A percentile compares a stretch with the other conserved stretches of the same genome.
These are phyloP conservation scores for Holtermannia corniformis DNA, from an alignment of 768 basidiomycete genomes.

Conservation along the genomic window DNA sequence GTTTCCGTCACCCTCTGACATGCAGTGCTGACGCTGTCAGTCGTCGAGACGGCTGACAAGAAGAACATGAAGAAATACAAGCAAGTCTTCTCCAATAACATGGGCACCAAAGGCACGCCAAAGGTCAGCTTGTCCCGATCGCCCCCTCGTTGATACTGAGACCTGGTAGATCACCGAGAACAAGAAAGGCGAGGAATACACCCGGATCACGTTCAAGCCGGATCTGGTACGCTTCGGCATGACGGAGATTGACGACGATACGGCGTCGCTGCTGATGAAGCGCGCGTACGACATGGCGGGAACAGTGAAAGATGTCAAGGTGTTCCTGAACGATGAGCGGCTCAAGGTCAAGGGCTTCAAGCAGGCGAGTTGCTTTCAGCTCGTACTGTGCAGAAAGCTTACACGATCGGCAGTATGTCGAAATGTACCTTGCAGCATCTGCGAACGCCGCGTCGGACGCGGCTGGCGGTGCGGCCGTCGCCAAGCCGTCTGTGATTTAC, in stretches of 20 bases:
- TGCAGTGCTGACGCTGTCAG: constrained; percentile 11
- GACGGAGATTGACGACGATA: constrained; percentile 78
- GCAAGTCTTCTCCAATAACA: constrained; percentile 89
- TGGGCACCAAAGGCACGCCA: constrained; percentile 73
- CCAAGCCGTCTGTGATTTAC: constrained; percentile 69
- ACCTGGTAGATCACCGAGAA: constrained; percentile 67
- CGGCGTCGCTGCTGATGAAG: constrained; percentile 73
- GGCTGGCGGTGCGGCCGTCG: constrained; percentile 67
- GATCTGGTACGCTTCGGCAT: constrained; percentile 89
- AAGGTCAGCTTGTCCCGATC: constrained; percentile 47
- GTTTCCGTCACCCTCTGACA: constrained; percentile 4
- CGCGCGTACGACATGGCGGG: constrained; percentile 97
- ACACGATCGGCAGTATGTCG: constrained; percentile 60
- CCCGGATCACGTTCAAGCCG: constrained; percentile 83
- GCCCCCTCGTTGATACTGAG: neutral
- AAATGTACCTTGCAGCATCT: constrained; percentile 76
- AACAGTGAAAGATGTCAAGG: constrained; percentile 86
- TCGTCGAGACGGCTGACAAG: constrained; percentile 88
- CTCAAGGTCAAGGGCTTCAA: constrained; percentile 92
- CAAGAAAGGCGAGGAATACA: constrained; percentile 76
- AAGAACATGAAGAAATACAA: constrained; percentile 79
- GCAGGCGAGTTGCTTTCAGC: constrained; percentile 29
- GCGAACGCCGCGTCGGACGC: constrained; percentile 58
- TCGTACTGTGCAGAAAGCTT: neutral
- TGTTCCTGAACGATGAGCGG: constrained; percentile 82